Conservation (phyloP, 495 filamentous ascomycete genomes). For the Elaphomyces granulatus region DNA sequence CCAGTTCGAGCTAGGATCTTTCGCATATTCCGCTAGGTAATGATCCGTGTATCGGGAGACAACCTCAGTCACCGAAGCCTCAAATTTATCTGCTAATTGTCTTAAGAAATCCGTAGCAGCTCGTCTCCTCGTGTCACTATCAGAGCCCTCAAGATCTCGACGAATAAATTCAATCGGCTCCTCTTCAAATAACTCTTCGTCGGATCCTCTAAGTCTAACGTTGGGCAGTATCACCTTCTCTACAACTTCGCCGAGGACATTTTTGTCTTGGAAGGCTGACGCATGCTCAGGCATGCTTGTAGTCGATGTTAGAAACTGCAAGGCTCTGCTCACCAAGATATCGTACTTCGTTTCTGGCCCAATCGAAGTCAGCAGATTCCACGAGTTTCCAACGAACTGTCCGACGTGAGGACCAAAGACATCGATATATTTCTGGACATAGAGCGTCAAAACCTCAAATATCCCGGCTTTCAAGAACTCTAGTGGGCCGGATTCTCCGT, state of each 20-base stretch:
- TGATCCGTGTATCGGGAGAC: conserved; percentile 71
- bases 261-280: conserved; percentile 65
- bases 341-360: conserved; percentile 87
- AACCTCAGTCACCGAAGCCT: conserved; percentile 63
- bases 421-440: conserved; percentile 86
- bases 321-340: conserved; percentile 81
- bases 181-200: conserved; percentile 92
- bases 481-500: conserved; percentile 67
- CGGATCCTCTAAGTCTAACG: conserved; percentile 73
- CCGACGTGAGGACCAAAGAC: conserved; percentile 66
- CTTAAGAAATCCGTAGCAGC: conserved; percentile 89
- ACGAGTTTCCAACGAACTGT: conserved; percentile 75
- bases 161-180: conserved; percentile 98
- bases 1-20: conserved; percentile 63
- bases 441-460: conserved; percentile 75
- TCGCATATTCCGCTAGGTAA: conserved; percentile 53
- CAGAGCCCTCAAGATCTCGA: conserved; percentile 88
- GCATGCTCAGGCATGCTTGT: conserved; percentile 64
- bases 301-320: conserved; percentile 88
- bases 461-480: conserved; percentile 85
- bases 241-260: conserved; percentile 63
- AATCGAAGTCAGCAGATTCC: conserved; percentile 75
- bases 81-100: conserved; percentile 76
- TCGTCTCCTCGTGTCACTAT: conserved; percentile 80
- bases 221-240: conserved; percentile 95